These are phyloP conservation scores for Cardamine resedifolia DNA, from an alignment of 345 rosid species.

Conservation along the genomic window DNA sequence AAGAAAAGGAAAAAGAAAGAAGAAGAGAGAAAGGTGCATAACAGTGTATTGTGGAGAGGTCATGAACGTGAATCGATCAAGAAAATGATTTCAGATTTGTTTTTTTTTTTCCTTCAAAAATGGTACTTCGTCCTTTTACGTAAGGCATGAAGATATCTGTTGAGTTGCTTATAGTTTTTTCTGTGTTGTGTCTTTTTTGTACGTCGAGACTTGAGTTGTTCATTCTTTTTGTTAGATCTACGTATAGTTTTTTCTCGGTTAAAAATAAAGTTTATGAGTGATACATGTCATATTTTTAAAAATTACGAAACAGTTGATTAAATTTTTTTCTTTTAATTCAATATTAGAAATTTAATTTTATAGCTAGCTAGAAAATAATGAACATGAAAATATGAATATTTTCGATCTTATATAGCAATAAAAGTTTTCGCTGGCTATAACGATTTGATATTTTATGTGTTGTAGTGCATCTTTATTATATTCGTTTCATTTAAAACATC, in stretches of 20 bases:
- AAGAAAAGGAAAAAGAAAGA: conserved; percentile 15
- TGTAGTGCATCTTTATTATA: background rate
- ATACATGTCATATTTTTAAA: background rate
- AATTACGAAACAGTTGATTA: background rate
- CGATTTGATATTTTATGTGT: background rate
- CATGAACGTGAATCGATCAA: conserved; percentile 14
- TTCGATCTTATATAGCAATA: background rate
- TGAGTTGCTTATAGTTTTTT: conserved; percentile 11
- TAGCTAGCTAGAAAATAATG: background rate
- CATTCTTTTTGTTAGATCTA: conserved; percentile 22
- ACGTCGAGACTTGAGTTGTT: conserved; percentile 21
- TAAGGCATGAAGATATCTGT: conserved; percentile 22
- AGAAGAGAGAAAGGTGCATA: conserved; percentile 8
- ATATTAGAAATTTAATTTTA: background rate
- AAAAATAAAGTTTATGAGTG: conserved; percentile 15
- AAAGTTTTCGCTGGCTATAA: background rate
- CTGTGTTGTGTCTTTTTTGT: background rate
- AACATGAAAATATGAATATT: background rate
- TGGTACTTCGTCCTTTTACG: conserved; percentile 14
- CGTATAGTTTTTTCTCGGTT: background rate
- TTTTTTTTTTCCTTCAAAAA: background rate
- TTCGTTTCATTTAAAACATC: background rate
- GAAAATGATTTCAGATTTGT: conserved; percentile 7
- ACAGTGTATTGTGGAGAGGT: conserved; percentile 16
- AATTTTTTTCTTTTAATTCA: background rate